Evolutionary conservation across 2,329 filamentous ascomycete genomes (phyloP).

Genomic region (Amphichorda felina): DNA sequence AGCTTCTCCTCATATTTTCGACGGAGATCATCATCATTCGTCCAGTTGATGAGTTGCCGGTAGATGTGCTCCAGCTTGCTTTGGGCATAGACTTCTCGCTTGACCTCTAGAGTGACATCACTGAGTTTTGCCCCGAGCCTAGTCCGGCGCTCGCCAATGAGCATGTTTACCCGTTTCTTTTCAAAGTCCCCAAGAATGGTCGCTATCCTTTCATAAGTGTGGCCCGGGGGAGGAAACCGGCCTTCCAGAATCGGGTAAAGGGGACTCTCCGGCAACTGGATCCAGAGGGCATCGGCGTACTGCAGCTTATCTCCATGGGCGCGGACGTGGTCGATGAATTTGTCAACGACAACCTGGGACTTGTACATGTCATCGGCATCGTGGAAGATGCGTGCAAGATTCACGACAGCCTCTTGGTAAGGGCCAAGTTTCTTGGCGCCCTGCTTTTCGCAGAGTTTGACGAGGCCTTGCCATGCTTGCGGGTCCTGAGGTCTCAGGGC

Average conservation of each 20-base stretch:
- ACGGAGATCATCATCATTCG: slow-evolving; percentile 70
- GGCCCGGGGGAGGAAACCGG: slow-evolving; percentile 64
- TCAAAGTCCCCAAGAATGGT: slow-evolving; percentile 79
- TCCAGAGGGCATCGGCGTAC: slow-evolving; percentile 62
- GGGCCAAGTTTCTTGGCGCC: slow-evolving; percentile 54
- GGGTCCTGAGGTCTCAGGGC: slow-evolving; percentile 60
- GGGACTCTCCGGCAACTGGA: slow-evolving; percentile 69
- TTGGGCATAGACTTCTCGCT: slow-evolving; percentile 65
- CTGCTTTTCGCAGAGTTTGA: slow-evolving; percentile 76
- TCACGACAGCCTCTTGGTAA: slow-evolving; percentile 63
- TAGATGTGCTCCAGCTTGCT: slow-evolving; percentile 77
- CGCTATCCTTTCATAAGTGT: slow-evolving; percentile 72
- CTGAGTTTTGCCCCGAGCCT: slow-evolving; percentile 73
- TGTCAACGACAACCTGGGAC: slow-evolving; percentile 60
- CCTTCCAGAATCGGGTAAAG: slow-evolving; percentile 79
- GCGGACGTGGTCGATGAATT: slow-evolving; percentile 64
- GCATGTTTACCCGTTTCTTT: slow-evolving; percentile 75
- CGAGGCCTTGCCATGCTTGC: slow-evolving; percentile 85
- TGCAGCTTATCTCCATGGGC: slow-evolving; percentile 60
- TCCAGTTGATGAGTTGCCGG: slow-evolving; percentile 79
- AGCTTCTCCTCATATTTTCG: slow-evolving; percentile 86
- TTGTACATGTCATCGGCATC: slow-evolving; percentile 52
- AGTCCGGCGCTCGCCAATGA: slow-evolving; percentile 82
- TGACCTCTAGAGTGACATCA: slow-evolving; percentile 79
- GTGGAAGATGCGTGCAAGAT: slow-evolving; percentile 63